Conservation (phyloP, 2,329 filamentous ascomycete species). For the Colletotrichum cordylinicola region DNA sequence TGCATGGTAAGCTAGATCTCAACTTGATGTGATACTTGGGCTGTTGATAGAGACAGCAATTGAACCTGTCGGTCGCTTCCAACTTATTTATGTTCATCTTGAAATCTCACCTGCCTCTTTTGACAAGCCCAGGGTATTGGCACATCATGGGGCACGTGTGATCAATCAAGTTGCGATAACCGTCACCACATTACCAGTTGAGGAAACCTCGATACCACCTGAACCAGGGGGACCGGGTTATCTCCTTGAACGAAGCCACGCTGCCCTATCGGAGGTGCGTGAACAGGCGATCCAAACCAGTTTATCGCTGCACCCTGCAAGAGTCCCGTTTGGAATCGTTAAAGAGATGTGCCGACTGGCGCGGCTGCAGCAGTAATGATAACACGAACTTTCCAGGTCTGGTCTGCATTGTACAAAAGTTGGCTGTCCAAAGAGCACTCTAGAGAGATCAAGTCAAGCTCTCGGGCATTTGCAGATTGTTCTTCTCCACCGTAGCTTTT, state of each 20-base stretch:
- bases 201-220: neutral
- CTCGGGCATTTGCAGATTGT: neutral
- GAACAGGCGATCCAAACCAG: neutral
- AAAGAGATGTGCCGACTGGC: neutral
- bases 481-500: fast-evolving
- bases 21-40: neutral
- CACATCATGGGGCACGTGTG: neutral
- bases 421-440: fast-evolving
- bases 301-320: neutral
- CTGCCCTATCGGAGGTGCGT: neutral
- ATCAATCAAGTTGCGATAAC: neutral
- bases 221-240: neutral
- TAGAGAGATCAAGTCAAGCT: fast-evolving
- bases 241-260: neutral
- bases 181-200: neutral
- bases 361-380: neutral
- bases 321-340: neutral
- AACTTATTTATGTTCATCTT: neutral
- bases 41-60: neutral
- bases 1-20: neutral
- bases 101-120: neutral
- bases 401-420: neutral
- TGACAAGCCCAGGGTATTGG: neutral
- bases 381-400: neutral
- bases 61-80: neutral